Conservation (phyloP, 352 stramenopile species). For the Phytophthora pisi region DNA sequence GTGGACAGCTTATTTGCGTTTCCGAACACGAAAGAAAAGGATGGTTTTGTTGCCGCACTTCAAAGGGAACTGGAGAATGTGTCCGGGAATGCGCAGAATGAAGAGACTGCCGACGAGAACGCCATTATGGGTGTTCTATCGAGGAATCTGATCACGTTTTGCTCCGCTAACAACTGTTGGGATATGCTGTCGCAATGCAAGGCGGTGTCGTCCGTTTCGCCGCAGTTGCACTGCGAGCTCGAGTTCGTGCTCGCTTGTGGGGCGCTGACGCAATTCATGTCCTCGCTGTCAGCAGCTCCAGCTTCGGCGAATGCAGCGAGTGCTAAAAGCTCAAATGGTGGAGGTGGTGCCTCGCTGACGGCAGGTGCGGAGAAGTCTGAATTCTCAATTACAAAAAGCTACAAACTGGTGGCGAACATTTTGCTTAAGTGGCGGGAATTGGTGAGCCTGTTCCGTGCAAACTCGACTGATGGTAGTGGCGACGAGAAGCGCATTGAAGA, state of each 20-base stretch:
- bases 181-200: conserved; percentile 54
- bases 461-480: background rate
- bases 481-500: conserved; percentile 25
- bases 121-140: conserved; percentile 14
- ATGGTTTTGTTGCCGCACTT: conserved; percentile 40
- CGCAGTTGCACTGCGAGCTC: conserved; percentile 35
- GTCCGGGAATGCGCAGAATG: conserved; percentile 3
- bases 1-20: conserved; percentile 58
- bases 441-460: conserved; percentile 13
- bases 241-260: conserved; percentile 59
- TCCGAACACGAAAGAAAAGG: conserved; percentile 34
- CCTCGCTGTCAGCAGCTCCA: conserved; percentile 38
- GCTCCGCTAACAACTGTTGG: conserved; percentile 60
- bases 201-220: conserved; percentile 15
- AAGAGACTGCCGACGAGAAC: background rate
- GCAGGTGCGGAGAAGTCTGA: conserved; percentile 23
- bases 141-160: conserved; percentile 62
- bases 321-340: conserved; percentile 6
- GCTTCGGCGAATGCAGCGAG: conserved; percentile 14
- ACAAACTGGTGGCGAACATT: conserved; percentile 54
- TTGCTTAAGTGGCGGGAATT: conserved; percentile 51
- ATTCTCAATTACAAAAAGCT: conserved; percentile 50
- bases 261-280: conserved; percentile 52
- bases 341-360: conserved; percentile 11
- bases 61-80: conserved; percentile 31